These are phyloP conservation scores for Coccomyxa subellipsoidea DNA, from an alignment of 163 green algal species.

Conservation along the genomic window DNA sequence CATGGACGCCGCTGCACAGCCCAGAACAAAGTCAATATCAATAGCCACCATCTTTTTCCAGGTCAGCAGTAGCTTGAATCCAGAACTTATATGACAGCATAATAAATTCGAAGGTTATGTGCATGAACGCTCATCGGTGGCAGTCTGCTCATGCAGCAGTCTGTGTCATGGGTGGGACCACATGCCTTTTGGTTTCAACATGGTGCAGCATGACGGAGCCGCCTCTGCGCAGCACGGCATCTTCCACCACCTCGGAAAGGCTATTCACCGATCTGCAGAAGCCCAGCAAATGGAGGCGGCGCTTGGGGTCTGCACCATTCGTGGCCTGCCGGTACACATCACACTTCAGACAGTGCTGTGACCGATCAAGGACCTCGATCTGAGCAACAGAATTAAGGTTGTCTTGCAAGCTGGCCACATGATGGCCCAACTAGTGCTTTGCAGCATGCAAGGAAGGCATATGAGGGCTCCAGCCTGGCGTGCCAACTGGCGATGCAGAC, in stretches of 20 bases:
- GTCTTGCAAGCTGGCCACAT: background rate
- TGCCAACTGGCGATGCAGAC: too few species aligned
- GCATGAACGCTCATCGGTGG: too few species aligned
- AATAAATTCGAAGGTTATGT: too few species aligned
- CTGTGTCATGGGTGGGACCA: too few species aligned
- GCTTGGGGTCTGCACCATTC: conserved; percentile 64
- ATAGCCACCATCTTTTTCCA: background rate
- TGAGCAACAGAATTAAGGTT: background rate
- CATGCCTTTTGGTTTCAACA: background rate
- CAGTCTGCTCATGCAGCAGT: too few species aligned
- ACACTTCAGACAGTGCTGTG: too few species aligned
- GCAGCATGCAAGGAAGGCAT: too few species aligned
- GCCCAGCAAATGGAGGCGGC: conserved; percentile 65
- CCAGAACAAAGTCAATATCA: background rate
- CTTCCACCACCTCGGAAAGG: conserved; percentile 63
- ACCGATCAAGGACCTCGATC: background rate
- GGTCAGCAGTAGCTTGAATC: background rate
- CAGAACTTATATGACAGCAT: background rate
- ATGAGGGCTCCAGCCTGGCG: too few species aligned
- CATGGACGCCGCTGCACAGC: conserved; percentile 50
- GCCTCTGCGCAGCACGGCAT: conserved; percentile 55
- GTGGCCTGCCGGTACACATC: conserved; percentile 44
- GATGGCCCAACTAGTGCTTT: background rate
- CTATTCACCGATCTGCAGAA: conserved; percentile 69
- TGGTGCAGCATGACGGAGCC: conserved; percentile 68